Evolutionary conservation across 2,329 filamentous ascomycete genomes (phyloP).

Genomic region (Endothia cerciana): DNA sequence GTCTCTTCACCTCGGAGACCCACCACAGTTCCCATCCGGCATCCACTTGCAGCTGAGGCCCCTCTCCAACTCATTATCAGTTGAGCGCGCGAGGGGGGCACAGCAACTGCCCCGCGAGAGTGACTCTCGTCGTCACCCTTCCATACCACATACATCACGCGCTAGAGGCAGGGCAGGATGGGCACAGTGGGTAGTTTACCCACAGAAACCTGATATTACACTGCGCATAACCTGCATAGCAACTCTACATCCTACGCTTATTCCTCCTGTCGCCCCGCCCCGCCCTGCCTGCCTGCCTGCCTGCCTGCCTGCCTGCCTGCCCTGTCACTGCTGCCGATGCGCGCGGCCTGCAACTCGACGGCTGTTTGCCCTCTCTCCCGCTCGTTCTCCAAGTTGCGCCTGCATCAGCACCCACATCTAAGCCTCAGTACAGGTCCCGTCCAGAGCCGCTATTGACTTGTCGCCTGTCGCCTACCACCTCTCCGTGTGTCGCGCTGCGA

Average conservation of each 20-base stretch:
- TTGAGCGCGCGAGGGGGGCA: slow-evolving; percentile 1
- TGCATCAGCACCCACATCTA: slow-evolving; percentile 24
- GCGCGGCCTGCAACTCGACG: slow-evolving; percentile 2
- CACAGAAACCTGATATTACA: slow-evolving; percentile 10
- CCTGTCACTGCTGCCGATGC: background rate
- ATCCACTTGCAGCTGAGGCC: background rate
- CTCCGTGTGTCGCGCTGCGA: slow-evolving; percentile 8
- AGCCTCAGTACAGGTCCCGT: slow-evolving; percentile 24
- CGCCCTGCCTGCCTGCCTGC: background rate
- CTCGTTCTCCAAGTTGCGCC: background rate
- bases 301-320: background rate
- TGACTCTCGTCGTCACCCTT: background rate
- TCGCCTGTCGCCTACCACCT: slow-evolving; percentile 13
- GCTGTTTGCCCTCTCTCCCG: background rate
- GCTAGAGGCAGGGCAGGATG: slow-evolving; percentile 13
- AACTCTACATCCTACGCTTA: slow-evolving; percentile 7
- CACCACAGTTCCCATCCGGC: background rate
- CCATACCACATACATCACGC: background rate
- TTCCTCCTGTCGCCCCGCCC: slow-evolving; percentile 13
- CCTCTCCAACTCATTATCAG: background rate
- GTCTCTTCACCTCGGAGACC: background rate
- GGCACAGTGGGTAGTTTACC: slow-evolving; percentile 2
- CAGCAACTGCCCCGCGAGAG: background rate
- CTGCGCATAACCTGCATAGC: slow-evolving; percentile 1
- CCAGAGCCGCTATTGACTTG: slow-evolving; percentile 15